Base-by-base conservation (phyloP, 176 grass and related monocot genomes). In the Saccharum spontaneum region DNA sequence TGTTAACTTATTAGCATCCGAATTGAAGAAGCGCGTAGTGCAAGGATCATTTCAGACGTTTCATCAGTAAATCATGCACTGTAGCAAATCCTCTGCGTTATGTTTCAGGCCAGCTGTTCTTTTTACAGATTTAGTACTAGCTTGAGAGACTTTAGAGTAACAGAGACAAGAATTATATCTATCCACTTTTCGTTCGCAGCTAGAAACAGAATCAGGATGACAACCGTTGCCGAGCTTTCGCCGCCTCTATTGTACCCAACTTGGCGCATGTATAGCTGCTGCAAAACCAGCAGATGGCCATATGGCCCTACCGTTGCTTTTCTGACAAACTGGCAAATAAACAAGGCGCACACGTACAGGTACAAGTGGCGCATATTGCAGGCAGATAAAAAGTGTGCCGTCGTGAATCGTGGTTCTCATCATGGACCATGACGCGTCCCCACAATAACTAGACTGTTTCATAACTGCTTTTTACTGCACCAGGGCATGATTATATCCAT, bases 211-310 rank as follows among this genome's bases (percentile, higher is more conserved):
- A 28, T 28, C 1, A 28, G 28, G 28, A 28, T 28, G 28, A 28
- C 28, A 28, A 1, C 28, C 28, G 28, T 28, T 18, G 46, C 28
- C 67, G 28, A 5, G 12, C 45, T 46, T 23, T 70, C 5, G 73
- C 36, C 6, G 55, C 24, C 38, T 24, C 13, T 39, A 43, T 75
- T 14, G 45, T 49, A 49, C 46, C 63, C 41, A 52, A 62, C 39
- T 50, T 66, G 66, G 43, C 7, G 2, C 37, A 34, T 41, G 46
- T 49, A 16, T 49, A 15, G 46, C 46, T 15, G 75, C 70, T 13
- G 69, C 45, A 81, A 54, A 81, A 3, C 45, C 66, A 85, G 62
- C 30, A 68, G 55, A 10, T 26, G 75, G 52, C 46, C 52, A 8
- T 1, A 54, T n/a, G 57, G 57, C 8, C 68, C 69, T 67, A 24